phyloP scores from a whole-genome alignment of 2,329 filamentous ascomycete genomes.

The Claviceps spartinae region DNA sequence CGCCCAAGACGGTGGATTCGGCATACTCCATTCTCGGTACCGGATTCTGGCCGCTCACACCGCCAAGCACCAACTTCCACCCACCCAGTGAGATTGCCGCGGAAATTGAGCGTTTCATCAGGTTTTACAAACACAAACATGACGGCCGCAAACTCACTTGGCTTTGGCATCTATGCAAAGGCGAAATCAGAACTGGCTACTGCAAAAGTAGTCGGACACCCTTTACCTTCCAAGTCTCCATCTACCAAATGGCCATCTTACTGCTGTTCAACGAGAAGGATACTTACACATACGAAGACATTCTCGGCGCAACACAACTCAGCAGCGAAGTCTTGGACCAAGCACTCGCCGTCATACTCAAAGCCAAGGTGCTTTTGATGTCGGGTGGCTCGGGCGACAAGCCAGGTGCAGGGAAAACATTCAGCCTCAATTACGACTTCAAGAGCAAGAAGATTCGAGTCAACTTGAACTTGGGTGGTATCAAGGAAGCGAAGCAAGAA shows the following conservation, averaged over 20 bases:
- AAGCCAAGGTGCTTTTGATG: conserved; percentile 76
- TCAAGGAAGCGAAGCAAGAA: conserved; percentile 92
- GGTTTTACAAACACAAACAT: conserved; percentile 93
- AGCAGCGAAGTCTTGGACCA: conserved; percentile 75
- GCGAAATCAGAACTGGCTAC: conserved; percentile 89
- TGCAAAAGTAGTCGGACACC: conserved; percentile 80
- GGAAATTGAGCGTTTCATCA: conserved; percentile 79
- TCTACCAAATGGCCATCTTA: conserved; percentile 94
- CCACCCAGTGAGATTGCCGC: conserved; percentile 73
- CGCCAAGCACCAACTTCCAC: conserved; percentile 77
- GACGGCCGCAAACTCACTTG: conserved; percentile 92
- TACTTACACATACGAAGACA: conserved; percentile 74
- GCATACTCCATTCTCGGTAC: conserved; percentile 89
- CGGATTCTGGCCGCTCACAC: conserved; percentile 88
- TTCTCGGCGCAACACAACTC: conserved; percentile 66
- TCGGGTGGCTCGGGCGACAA: conserved; percentile 56
- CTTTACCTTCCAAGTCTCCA: conserved; percentile 93
- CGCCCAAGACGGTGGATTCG: conserved; percentile 64
- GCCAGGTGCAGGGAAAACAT: conserved; percentile 63
- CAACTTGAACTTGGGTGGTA: conserved; percentile 88
- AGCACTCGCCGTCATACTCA: conserved; percentile 72
- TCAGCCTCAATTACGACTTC: conserved; percentile 84
- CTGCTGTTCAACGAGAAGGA: conserved; percentile 90
- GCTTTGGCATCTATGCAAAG: conserved; percentile 97
- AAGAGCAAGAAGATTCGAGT: conserved; percentile 98